phyloP scores from a whole-genome alignment of 257 asterid genomes.

The Ehretia macrophylla region DNA sequence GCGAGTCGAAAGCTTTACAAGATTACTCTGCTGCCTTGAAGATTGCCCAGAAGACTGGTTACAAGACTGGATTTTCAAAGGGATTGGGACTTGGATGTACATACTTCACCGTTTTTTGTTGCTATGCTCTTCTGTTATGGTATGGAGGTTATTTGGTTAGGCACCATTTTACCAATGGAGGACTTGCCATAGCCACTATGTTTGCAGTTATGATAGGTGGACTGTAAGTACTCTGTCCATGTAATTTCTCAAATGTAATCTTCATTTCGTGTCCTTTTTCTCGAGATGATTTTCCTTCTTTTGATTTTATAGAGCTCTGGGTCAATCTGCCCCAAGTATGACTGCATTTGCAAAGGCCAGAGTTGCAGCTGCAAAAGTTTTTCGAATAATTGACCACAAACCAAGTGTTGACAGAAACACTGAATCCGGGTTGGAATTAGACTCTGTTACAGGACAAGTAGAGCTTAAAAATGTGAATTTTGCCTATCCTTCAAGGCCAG shows the following conservation, averaged over 20 bases:
- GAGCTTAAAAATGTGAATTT: conserved; percentile 69
- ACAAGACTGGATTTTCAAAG: conserved; percentile 70
- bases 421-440: conserved; percentile 63
- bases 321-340: conserved; percentile 89
- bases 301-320: conserved; percentile 56
- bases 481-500: conserved; percentile 79
- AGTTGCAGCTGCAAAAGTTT: conserved; percentile 89
- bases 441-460: conserved; percentile 57
- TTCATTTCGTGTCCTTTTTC: background rate
- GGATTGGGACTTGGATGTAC: conserved; percentile 89
- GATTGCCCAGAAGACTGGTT: conserved; percentile 64
- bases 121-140: conserved; percentile 89
- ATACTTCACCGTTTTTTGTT: conserved; percentile 76
- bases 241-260: background rate
- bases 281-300: background rate
- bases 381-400: conserved; percentile 67
- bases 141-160: conserved; percentile 89
- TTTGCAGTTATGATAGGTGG: conserved; percentile 99
- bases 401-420: conserved; percentile 52
- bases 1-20: conserved; percentile 82
- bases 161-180: conserved; percentile 84
- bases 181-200: conserved; percentile 89
- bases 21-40: conserved; percentile 65
- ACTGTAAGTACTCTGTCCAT: conserved; percentile 44
- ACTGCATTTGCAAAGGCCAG: conserved; percentile 90